Evolutionary conservation across 768 basidiomycete genomes (phyloP).

Genomic region (Astraeus odoratus): DNA sequence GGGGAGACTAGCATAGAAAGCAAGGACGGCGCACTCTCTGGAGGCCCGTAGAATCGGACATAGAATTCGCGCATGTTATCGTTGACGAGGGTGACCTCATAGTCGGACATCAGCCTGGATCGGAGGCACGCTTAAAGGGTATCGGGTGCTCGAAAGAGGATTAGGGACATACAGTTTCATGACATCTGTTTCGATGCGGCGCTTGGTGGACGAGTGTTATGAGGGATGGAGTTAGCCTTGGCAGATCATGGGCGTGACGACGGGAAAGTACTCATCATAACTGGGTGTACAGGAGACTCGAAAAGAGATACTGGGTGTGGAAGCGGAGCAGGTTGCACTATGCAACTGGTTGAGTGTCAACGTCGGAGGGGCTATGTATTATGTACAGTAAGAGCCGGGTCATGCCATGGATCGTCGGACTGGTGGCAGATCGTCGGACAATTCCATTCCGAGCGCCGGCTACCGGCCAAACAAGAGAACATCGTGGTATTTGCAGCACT

Average conservation of each 20-base stretch:
- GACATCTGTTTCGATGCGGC: slow-evolving; percentile 97
- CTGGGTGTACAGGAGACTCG: no score
- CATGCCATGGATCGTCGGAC: slow-evolving; percentile 5
- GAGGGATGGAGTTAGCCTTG: slow-evolving; percentile 22
- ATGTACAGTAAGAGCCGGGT: no score
- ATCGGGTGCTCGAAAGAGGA: not conserved
- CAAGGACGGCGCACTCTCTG: slow-evolving; percentile 66
- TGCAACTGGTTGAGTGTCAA: no score
- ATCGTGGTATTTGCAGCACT: no score
- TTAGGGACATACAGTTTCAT: slow-evolving; percentile 81
- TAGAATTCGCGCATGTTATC: slow-evolving; percentile 99
- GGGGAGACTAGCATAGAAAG: not conserved
- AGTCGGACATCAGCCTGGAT: slow-evolving; percentile 92
- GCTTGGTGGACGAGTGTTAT: slow-evolving; percentile 75
- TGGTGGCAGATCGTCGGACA: slow-evolving; percentile 9
- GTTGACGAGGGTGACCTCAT: slow-evolving; percentile 94
- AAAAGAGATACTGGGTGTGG: no score
- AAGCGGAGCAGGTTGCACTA: no score
- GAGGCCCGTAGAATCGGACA: slow-evolving; percentile 89
- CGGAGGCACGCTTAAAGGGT: slow-evolving; percentile 7
- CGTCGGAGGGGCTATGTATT: no score
- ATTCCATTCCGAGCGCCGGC: slow-evolving; percentile 16
- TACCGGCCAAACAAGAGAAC: slow-evolving; percentile 4
- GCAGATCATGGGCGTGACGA: slow-evolving; percentile 8
- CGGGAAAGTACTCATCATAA: slow-evolving; percentile 54